phyloP scores from a whole-genome alignment of 2,329 filamentous ascomycete species.

The Apiospora pterosperma region DNA sequence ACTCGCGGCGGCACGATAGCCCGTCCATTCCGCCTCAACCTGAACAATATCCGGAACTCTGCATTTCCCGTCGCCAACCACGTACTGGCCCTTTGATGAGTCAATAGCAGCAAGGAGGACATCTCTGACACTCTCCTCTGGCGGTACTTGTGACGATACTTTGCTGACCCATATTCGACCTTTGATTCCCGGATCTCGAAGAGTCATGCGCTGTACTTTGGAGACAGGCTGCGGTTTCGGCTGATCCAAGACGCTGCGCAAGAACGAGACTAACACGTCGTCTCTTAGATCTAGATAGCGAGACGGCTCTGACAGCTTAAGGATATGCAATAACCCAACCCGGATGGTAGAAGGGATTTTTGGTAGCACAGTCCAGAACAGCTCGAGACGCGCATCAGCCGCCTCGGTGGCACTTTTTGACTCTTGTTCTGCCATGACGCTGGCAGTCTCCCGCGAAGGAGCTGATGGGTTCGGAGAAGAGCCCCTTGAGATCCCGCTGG shows the following conservation, averaged over 20 bases:
- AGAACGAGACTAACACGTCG: conserved; percentile 65
- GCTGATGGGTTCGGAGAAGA: not conserved
- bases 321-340: conserved; percentile 58
- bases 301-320: conserved; percentile 66
- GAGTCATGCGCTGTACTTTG: conserved; percentile 51
- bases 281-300: conserved; percentile 77
- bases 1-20: conserved; percentile 56
- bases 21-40: conserved; percentile 74
- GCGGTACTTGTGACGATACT: conserved; percentile 59
- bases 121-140: conserved; percentile 53
- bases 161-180: conserved; percentile 80
- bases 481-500: not conserved
- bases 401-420: not conserved
- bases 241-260: conserved; percentile 61
- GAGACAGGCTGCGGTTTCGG: conserved; percentile 49
- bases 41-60: conserved; percentile 48
- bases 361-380: conserved; percentile 38
- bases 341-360: conserved; percentile 61
- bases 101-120: conserved; percentile 57
- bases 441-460: not conserved
- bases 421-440: not conserved
- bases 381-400: not conserved
- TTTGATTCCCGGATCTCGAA: conserved; percentile 49
- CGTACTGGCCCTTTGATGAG: conserved; percentile 39
- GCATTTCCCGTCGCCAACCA: conserved; percentile 24